Evolutionary conservation across 805 yeast species (phyloP).

Genomic region (Zygoascus biomembranicola): DNA sequence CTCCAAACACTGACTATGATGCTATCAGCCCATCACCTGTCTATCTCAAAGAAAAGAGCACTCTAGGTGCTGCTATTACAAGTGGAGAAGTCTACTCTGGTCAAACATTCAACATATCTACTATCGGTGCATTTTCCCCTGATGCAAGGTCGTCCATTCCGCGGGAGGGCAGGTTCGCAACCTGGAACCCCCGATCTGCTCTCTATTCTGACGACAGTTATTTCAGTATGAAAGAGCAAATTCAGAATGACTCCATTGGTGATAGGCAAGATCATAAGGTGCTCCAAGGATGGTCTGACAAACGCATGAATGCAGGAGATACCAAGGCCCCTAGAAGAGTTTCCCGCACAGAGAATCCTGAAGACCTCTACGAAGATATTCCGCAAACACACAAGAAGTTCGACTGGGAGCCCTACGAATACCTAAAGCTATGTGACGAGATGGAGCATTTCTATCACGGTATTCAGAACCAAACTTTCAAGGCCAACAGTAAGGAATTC

Average conservation of each 20-base stretch:
- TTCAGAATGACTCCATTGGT: background rate
- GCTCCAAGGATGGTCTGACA: background rate
- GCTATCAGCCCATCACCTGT: background rate
- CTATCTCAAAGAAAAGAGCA: background rate
- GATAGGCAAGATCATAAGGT: background rate
- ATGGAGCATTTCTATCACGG: conserved; percentile 6
- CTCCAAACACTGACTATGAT: background rate
- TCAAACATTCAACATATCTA: background rate
- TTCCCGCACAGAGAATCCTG: background rate
- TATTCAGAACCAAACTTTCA: conserved; percentile 1
- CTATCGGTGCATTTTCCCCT: background rate
- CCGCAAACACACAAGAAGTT: background rate
- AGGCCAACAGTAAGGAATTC: conserved; percentile 6
- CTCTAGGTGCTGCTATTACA: background rate
- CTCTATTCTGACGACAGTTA: background rate
- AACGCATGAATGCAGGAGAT: background rate
- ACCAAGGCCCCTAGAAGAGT: background rate
- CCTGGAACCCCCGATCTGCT: background rate
- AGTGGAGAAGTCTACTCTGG: background rate
- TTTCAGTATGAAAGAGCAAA: background rate
- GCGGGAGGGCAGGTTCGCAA: background rate
- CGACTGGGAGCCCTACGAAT: conserved; percentile 1
- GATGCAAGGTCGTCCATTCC: background rate
- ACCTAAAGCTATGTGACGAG: conserved; percentile 4
- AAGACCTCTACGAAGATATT: too few relatives aligned